Conservation (phyloP, 192 early-diverging fungal genomes). For the Funneliformis mosseae region DNA sequence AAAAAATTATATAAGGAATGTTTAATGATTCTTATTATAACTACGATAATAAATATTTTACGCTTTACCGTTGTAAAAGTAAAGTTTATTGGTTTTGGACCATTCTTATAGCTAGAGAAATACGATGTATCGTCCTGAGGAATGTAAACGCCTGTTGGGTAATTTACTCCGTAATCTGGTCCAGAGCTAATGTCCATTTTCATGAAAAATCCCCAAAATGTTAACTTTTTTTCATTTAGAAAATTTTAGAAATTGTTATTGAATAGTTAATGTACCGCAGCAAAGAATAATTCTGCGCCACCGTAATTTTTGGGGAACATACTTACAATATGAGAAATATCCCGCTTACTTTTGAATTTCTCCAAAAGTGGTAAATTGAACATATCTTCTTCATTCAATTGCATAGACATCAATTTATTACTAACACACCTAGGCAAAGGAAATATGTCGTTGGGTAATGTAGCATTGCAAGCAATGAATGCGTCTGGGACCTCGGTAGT, state of each 20-base stretch:
- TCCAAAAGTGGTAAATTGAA: neutral
- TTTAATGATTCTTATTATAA: no score
- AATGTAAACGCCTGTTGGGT: neutral
- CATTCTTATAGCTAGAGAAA: neutral
- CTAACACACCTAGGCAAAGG: conserved; percentile 17
- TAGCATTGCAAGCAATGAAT: neutral
- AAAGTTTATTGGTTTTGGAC: neutral
- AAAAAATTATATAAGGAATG: neutral
- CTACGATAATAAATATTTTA: neutral
- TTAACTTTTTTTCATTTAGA: neutral
- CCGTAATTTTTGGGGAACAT: no score
- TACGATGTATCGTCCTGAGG: neutral
- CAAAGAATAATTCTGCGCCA: neutral
- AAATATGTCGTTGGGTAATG: neutral
- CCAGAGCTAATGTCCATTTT: neutral
- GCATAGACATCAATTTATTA: neutral
- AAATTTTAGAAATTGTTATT: neutral
- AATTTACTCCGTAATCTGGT: neutral
- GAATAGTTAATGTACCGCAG: neutral
- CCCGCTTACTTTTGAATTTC: neutral
- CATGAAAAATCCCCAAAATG: neutral
- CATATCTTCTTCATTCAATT: neutral
- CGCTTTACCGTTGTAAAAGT: neutral
- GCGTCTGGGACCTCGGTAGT: neutral
- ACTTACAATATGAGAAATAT: conserved; percentile 6